Conservation (phyloP, 192 early-diverging fungal species). For the Gigaspora rosea region DNA sequence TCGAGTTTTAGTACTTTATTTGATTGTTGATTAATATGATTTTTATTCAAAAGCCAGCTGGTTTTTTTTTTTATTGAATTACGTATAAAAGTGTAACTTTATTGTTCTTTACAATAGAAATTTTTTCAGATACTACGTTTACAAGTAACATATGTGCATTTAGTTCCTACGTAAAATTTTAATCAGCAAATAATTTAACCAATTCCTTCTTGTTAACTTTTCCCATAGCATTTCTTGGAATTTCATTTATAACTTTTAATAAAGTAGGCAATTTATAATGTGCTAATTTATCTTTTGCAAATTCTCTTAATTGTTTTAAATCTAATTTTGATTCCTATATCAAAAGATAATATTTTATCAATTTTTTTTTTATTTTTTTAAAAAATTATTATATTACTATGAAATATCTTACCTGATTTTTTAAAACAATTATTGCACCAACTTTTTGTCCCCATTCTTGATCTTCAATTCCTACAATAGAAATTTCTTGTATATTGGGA, state of each 20-base stretch:
- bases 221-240: conserved; percentile 87
- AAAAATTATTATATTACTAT: neutral
- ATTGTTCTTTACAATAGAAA: too few relatives aligned
- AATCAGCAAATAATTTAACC: conserved; percentile 18
- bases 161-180: too few relatives aligned
- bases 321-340: neutral
- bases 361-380: too few relatives aligned
- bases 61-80: too few relatives aligned
- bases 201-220: conserved; percentile 87
- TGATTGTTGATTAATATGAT: too few relatives aligned
- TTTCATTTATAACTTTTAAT: conserved; percentile 48
- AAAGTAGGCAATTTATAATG: conserved; percentile 75
- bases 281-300: conserved; percentile 52
- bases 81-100: too few relatives aligned
- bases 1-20: too few relatives aligned
- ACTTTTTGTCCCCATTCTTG: conserved; percentile 79
- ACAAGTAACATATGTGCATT: too few relatives aligned
- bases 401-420: conserved; percentile 28
- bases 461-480: conserved; percentile 72
- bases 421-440: conserved; percentile 64
- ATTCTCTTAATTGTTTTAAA: conserved; percentile 14
- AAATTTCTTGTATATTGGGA: conserved; percentile 64
- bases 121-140: too few relatives aligned
- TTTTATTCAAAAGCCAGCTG: too few relatives aligned
- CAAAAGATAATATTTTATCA: neutral